These are phyloP conservation scores for Eutypa lata DNA, from an alignment of 2,329 filamentous ascomycete species.

Conservation along the genomic window DNA sequence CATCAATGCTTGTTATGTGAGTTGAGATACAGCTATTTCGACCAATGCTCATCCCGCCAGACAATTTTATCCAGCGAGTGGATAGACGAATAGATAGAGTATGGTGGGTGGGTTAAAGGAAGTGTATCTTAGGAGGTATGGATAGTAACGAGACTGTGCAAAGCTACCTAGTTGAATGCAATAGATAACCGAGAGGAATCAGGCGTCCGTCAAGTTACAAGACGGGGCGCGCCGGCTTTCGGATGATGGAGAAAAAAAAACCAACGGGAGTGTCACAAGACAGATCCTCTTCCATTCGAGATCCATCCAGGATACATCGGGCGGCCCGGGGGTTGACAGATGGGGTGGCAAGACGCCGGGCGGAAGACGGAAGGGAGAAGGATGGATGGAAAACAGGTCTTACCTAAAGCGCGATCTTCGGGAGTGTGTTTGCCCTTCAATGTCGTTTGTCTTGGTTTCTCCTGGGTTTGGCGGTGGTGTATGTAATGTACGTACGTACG, in stretches of 20 bases:
- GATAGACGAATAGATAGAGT: background rate
- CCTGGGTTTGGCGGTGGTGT: background rate
- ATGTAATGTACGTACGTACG: constrained; percentile 11
- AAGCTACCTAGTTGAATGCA: background rate
- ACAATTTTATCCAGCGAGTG: background rate
- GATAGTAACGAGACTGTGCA: background rate
- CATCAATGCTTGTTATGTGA: background rate
- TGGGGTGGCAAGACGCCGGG: constrained; percentile 18
- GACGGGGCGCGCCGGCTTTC: background rate
- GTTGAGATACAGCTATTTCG: background rate
- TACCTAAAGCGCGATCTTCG: constrained; percentile 29
- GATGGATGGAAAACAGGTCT: constrained; percentile 27
- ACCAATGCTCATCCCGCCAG: background rate
- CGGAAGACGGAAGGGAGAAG: constrained; percentile 3
- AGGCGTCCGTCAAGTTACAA: background rate
- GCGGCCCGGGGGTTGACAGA: constrained; percentile 24
- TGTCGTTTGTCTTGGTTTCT: constrained; percentile 12
- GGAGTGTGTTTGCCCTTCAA: background rate
- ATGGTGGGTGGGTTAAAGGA: background rate
- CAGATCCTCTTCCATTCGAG: background rate
- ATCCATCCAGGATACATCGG: constrained; percentile 19
- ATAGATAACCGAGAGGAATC: background rate
- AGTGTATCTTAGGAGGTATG: background rate
- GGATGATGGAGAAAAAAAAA: background rate
- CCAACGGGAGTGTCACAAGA: constrained; percentile 1